phyloP scores from a whole-genome alignment of 306 rosid species.

The Cotoneaster glaucophyllus region DNA sequence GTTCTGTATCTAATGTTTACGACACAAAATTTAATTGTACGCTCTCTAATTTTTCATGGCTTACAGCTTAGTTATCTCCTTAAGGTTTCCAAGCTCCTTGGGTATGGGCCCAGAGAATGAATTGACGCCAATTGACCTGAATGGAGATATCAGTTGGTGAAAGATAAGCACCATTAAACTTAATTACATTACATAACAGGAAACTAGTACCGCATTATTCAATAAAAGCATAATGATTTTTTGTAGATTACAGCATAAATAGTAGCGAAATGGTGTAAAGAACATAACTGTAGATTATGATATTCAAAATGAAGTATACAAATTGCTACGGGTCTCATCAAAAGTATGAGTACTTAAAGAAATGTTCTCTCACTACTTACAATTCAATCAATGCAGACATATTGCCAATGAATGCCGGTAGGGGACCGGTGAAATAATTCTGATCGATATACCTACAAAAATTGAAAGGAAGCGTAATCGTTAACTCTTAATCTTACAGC shows the following conservation, averaged over 20 bases:
- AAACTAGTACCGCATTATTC: too few relatives aligned
- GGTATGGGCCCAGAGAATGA: conserved; percentile 21
- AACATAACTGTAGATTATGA: not conserved
- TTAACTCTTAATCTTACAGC: too few relatives aligned
- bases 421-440: conserved; percentile 19
- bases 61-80: conserved; percentile 10
- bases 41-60: not conserved
- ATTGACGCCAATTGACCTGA: conserved; percentile 16
- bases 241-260: too few relatives aligned
- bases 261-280: too few relatives aligned
- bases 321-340: not conserved
- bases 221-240: too few relatives aligned
- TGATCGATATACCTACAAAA: conserved; percentile 6
- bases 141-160: not conserved
- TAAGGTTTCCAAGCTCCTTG: conserved; percentile 32
- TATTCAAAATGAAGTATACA: not conserved
- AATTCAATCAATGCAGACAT: not conserved
- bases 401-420: conserved; percentile 21
- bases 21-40: not conserved
- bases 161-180: not conserved
- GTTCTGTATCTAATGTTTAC: not conserved
- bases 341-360: not conserved
- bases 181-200: too few relatives aligned
- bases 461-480: not conserved
- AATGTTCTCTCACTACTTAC: conserved; percentile 11